Conservation (phyloP, 306 rosid genomes). For the Ormosia semicastrata region DNA sequence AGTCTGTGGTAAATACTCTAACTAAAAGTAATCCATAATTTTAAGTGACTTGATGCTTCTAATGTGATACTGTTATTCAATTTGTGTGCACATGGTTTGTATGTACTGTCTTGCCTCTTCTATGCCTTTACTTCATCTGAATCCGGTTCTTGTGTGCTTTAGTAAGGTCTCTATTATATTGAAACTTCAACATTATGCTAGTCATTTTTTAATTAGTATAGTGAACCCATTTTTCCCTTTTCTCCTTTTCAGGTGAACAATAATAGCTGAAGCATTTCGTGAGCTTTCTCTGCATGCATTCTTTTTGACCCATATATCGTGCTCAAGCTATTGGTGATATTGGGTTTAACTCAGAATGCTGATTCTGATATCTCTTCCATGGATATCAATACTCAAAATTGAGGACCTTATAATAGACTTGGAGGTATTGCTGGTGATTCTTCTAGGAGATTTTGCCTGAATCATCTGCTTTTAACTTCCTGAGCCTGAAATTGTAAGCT, state of each 20-base stretch:
- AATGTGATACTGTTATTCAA: neutral
- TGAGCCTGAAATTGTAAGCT: neutral
- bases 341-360: neutral
- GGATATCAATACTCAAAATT: neutral
- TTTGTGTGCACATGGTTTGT: neutral
- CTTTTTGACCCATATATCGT: neutral
- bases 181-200: neutral
- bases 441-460: neutral
- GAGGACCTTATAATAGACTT: neutral
- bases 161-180: neutral
- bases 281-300: neutral
- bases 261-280: neutral
- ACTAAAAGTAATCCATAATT: neutral
- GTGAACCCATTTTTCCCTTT: neutral
- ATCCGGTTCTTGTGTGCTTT: neutral
- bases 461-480: neutral
- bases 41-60: neutral
- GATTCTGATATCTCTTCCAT: neutral
- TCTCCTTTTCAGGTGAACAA: slow-evolving; percentile 6
- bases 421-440: neutral
- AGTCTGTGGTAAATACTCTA: slow-evolving; percentile 20
- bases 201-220: neutral
- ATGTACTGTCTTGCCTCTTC: slow-evolving; percentile 9
- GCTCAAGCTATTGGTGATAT: slow-evolving; percentile 7
- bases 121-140: neutral